A percentile compares a stretch with the other conserved stretches of the same genome.
Evolutionary conservation across 768 basidiomycete species (phyloP).

Genomic region (Tulasnella sp.): DNA sequence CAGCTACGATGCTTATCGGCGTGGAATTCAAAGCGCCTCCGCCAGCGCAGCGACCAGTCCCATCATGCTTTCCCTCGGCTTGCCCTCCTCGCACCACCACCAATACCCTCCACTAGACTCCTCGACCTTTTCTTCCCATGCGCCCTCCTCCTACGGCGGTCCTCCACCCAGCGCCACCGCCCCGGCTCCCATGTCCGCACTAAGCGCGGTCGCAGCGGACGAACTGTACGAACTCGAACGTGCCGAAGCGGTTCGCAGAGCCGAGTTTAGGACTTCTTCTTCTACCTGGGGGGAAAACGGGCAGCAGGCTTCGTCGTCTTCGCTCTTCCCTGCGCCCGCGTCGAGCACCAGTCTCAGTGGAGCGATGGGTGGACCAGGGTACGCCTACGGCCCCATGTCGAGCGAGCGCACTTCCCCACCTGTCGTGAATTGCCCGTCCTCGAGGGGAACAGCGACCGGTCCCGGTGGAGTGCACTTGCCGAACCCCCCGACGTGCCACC

Average conservation of each 20-base stretch:
- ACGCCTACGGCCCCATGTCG: background rate
- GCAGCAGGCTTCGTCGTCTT: constrained; percentile 6
- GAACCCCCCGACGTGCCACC: constrained; percentile 36
- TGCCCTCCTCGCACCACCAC: background rate
- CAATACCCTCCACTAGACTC: constrained; percentile 5
- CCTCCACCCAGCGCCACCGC: constrained; percentile 24
- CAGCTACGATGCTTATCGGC: constrained; percentile 21
- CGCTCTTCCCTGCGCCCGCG: background rate
- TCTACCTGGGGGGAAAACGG: constrained; percentile 22
- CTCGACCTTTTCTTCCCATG: constrained; percentile 28
- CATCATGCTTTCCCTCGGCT: constrained; percentile 9
- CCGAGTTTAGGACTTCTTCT: constrained; percentile 46
- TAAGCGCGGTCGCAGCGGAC: constrained; percentile 71
- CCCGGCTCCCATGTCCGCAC: constrained; percentile 45
- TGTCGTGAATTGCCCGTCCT: background rate
- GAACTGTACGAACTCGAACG: constrained; percentile 86
- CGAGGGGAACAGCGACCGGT: background rate
- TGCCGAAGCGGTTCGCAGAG: constrained; percentile 71
- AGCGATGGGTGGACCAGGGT: constrained; percentile 1
- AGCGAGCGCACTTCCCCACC: background rate
- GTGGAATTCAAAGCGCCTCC: constrained; percentile 14
- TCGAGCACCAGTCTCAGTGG: constrained; percentile 5
- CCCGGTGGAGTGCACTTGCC: constrained; percentile 20
- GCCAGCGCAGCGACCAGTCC: constrained; percentile 17
- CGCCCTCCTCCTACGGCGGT: constrained; percentile 22